Conservation (phyloP, 1,284 basidiomycete genomes). For the Apiotrichum siamense region DNA sequence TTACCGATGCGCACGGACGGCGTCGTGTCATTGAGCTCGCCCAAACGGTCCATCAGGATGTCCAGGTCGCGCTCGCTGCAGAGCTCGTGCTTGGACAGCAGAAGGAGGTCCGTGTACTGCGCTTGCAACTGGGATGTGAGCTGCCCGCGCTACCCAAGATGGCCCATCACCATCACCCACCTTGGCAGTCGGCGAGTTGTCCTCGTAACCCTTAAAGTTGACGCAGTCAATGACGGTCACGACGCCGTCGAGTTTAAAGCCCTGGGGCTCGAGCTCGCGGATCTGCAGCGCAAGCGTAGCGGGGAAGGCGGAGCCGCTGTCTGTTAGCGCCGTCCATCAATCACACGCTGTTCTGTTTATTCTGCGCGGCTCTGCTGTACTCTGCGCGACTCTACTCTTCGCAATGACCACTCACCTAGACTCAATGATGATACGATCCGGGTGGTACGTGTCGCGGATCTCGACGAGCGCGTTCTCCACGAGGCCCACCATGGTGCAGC, state of each 20-base stretch:
- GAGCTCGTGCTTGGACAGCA: constrained; percentile 86
- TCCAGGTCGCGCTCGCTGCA: constrained; percentile 67
- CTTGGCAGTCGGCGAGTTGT: constrained; percentile 75
- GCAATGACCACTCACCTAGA: constrained; percentile 62
- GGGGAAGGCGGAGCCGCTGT: constrained; percentile 63
- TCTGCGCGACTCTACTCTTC: too few species aligned
- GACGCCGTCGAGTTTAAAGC: constrained; percentile 77
- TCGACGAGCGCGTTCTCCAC: constrained; percentile 83
- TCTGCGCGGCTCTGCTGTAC: too few species aligned
- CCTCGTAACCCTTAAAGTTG: constrained; percentile 83
- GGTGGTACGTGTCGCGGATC: constrained; percentile 74
- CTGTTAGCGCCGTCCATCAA: too few species aligned
- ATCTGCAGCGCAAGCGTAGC: constrained; percentile 88
- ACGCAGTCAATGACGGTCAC: constrained; percentile 80
- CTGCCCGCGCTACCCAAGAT: neutral
- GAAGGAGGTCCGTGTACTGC: constrained; percentile 81
- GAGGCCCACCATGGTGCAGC: constrained; percentile 83
- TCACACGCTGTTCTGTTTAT: too few species aligned
- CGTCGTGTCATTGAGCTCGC: constrained; percentile 78
- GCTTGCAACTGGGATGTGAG: constrained; percentile 61
- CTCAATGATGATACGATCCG: constrained; percentile 86
- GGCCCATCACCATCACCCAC: neutral
- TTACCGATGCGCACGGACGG: constrained; percentile 65
- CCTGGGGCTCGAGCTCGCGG: constrained; percentile 69
- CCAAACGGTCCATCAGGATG: constrained; percentile 73